Conservation (phyloP, 768 basidiomycete species). For the Leccinum boreale region DNA sequence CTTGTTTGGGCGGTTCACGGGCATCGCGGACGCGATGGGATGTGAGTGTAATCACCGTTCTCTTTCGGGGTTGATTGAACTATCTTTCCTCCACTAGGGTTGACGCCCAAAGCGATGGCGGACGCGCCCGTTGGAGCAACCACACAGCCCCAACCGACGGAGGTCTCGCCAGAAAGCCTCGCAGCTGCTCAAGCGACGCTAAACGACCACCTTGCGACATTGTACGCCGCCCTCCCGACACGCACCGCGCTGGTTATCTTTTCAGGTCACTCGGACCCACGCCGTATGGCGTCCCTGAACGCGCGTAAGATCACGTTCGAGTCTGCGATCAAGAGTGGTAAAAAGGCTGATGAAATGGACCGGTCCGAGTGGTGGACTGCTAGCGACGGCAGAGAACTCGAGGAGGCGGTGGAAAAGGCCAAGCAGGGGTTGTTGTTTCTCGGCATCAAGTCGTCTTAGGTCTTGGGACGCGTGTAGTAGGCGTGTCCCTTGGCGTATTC, state of each 20-base stretch:
- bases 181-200: constrained; percentile 44
- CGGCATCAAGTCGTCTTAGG: constrained; percentile 41
- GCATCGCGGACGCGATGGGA: constrained; percentile 72
- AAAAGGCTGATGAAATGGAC: constrained; percentile 52
- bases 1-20: constrained; percentile 80
- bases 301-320: constrained; percentile 74
- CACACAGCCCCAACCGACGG: constrained; percentile 16
- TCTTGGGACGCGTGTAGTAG: background rate
- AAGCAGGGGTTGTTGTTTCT: constrained; percentile 84
- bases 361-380: constrained; percentile 68
- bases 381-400: constrained; percentile 72
- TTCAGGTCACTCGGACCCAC: constrained; percentile 87
- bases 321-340: constrained; percentile 51
- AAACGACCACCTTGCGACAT: constrained; percentile 53
- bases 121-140: constrained; percentile 32
- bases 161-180: constrained; percentile 36
- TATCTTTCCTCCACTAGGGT: constrained; percentile 43
- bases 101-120: constrained; percentile 49
- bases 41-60: constrained; percentile 51
- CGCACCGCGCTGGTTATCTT: constrained; percentile 83
- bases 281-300: constrained; percentile 71
- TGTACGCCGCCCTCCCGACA: constrained; percentile 70
- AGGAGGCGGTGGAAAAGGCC: constrained; percentile 75
- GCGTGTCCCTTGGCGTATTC: background rate
- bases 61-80: background rate